Conservation (phyloP, 1,284 basidiomycete genomes). For the Hemileia vastatrix region DNA sequence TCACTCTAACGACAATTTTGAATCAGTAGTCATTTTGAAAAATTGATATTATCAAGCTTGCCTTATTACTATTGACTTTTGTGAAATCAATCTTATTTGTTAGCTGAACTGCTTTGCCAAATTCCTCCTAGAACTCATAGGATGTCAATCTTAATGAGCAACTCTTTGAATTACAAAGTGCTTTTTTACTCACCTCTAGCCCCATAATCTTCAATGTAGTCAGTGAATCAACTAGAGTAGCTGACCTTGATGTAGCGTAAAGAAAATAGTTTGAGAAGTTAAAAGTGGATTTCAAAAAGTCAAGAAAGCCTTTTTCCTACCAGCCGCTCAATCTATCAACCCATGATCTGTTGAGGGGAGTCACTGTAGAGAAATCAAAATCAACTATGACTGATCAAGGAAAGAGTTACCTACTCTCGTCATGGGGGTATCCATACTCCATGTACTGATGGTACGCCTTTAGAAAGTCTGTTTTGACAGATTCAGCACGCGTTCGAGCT, state of each 20-base stretch:
- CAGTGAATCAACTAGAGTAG: constrained; percentile 18
- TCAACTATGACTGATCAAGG: too few relatives aligned
- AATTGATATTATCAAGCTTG: not conserved
- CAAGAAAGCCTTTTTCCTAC: too few relatives aligned
- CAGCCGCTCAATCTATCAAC: too few relatives aligned
- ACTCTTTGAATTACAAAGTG: not conserved
- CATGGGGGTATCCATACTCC: constrained; percentile 6
- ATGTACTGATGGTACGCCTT: constrained; percentile 20
- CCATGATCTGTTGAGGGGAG: too few relatives aligned
- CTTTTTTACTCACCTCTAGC: constrained; percentile 2
- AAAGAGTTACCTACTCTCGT: constrained; percentile 17
- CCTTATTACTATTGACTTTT: constrained; percentile 7
- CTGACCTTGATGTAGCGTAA: constrained; percentile 19
- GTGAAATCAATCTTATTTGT: constrained; percentile 23
- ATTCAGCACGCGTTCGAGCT: constrained; percentile 4
- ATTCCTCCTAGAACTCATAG: not conserved
- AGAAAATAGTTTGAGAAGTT: too few relatives aligned
- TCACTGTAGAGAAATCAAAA: too few relatives aligned
- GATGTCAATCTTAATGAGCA: not conserved
- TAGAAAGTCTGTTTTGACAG: constrained; percentile 4
- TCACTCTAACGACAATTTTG: not conserved
- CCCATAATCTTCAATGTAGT: constrained; percentile 20
- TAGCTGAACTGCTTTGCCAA: constrained; percentile 2
- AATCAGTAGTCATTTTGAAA: not conserved
- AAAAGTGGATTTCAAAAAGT: too few relatives aligned